These are phyloP conservation scores for Coccomyxa subellipsoidea DNA, from an alignment of 163 green algal species.

Conservation along the genomic window DNA sequence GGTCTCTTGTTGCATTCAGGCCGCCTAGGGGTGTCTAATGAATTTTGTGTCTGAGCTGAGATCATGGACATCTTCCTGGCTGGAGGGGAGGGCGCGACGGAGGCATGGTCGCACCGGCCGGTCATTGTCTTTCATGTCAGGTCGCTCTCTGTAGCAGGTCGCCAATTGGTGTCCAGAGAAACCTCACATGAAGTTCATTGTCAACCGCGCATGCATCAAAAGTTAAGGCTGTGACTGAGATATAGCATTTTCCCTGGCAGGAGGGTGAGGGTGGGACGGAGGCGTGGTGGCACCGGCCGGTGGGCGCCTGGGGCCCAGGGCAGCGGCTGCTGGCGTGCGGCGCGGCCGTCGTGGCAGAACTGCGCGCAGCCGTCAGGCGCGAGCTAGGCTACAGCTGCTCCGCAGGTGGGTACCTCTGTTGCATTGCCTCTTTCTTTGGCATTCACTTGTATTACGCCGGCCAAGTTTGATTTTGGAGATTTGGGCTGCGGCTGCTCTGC, in stretches of 20 bases:
- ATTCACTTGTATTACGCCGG: no score
- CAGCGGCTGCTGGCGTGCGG: conserved; percentile 65
- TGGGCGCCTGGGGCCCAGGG: conserved; percentile 34
- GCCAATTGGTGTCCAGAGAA: neutral
- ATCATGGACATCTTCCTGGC: no score
- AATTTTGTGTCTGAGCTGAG: no score
- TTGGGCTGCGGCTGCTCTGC: no score
- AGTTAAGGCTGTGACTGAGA: no score
- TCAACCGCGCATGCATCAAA: no score
- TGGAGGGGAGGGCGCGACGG: conserved; percentile 14
- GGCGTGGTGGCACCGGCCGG: conserved; percentile 46
- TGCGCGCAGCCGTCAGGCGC: conserved; percentile 46
- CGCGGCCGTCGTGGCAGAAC: conserved; percentile 48
- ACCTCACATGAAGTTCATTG: neutral
- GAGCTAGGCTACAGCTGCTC: conserved; percentile 69
- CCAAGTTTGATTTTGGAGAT: no score
- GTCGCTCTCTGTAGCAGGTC: no score
- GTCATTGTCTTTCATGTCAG: conserved; percentile 26
- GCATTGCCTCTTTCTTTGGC: no score
- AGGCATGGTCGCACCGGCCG: conserved; percentile 46
- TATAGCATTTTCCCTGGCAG: no score
- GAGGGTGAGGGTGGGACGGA: conserved; percentile 16
- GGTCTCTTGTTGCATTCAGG: no score
- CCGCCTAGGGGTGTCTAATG: no score
- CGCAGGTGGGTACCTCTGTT: conserved; percentile 26